A percentile compares a stretch with the other conserved stretches of the same genome.
phyloP scores from a whole-genome alignment of 352 stramenopile species.

The Pythium pectinolyticum region DNA sequence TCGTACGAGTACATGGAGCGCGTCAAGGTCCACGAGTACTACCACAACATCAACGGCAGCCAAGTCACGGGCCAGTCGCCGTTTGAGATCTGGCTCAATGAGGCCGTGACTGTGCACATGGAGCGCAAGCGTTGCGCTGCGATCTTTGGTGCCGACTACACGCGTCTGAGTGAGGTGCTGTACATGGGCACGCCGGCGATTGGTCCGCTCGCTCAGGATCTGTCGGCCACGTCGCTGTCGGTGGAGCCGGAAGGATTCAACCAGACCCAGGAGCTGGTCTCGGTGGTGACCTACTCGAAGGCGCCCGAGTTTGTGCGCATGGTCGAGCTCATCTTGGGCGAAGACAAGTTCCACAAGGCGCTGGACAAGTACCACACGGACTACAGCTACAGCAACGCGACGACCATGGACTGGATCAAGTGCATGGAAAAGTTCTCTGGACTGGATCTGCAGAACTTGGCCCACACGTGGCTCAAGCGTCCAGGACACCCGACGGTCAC shows the following conservation, averaged over 20 bases:
- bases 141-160: slow-evolving; percentile 76
- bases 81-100: slow-evolving; percentile 84
- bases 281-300: slow-evolving; percentile 79
- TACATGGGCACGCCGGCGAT: slow-evolving; percentile 75
- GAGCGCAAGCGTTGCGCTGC: slow-evolving; percentile 60
- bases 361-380: slow-evolving; percentile 80
- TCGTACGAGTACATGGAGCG: slow-evolving; percentile 85
- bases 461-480: slow-evolving; percentile 75
- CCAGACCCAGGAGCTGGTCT: slow-evolving; percentile 79
- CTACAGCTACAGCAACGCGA: slow-evolving; percentile 71
- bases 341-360: slow-evolving; percentile 71
- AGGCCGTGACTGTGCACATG: slow-evolving; percentile 82
- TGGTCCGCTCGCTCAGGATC: slow-evolving; percentile 66
- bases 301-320: slow-evolving; percentile 79
- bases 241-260: slow-evolving; percentile 77
- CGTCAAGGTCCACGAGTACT: slow-evolving; percentile 84
- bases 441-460: slow-evolving; percentile 58
- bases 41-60: slow-evolving; percentile 83
- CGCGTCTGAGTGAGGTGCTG: slow-evolving; percentile 66
- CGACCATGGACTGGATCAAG: slow-evolving; percentile 71
- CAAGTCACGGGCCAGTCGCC: slow-evolving; percentile 79
- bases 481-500: slow-evolving; percentile 64
- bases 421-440: slow-evolving; percentile 79
- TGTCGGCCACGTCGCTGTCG: slow-evolving; percentile 67
- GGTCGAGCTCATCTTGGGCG: slow-evolving; percentile 65